A percentile compares a stretch with the other conserved stretches of the same genome.
phyloP scores from a whole-genome alignment of 2,329 filamentous ascomycete species.

The Blumeria hordei region DNA sequence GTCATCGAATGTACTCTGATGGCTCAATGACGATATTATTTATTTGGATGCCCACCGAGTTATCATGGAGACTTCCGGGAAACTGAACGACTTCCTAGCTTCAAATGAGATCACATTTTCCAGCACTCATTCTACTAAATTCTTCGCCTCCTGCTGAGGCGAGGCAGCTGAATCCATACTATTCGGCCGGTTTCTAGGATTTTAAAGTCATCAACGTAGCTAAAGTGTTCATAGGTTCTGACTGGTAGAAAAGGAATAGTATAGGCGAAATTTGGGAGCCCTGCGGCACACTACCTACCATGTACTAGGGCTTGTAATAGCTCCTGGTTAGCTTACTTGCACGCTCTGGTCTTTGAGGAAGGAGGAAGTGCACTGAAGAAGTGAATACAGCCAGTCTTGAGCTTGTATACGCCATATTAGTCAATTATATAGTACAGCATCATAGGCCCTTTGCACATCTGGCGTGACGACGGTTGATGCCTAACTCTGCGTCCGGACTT shows the following conservation, averaged over 20 bases:
- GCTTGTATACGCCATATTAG: not conserved
- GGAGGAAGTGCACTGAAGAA: not conserved
- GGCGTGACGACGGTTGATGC: not conserved
- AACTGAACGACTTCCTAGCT: not conserved
- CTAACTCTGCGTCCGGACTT: not conserved
- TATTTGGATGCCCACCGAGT: not conserved
- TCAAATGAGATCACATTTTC: not conserved
- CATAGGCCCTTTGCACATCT: not conserved
- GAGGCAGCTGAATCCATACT: not conserved
- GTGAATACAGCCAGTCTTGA: not conserved
- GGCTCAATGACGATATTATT: not conserved
- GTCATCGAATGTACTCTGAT: not conserved
- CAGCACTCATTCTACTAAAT: not conserved
- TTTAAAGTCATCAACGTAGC: not conserved
- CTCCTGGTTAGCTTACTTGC: not conserved
- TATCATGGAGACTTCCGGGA: not conserved
- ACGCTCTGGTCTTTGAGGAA: not conserved
- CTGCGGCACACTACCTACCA: not conserved
- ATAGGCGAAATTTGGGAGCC: not conserved
- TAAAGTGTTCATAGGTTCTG: not conserved
- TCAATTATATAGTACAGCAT: not conserved
- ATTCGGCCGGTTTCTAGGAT: not conserved
- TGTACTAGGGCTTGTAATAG: not conserved
- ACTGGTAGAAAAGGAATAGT: not conserved
- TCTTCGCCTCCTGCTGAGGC: not conserved